Base-by-base conservation (phyloP, 73 alveolate genomes). In the Paramecium tetraurelia region DNA sequence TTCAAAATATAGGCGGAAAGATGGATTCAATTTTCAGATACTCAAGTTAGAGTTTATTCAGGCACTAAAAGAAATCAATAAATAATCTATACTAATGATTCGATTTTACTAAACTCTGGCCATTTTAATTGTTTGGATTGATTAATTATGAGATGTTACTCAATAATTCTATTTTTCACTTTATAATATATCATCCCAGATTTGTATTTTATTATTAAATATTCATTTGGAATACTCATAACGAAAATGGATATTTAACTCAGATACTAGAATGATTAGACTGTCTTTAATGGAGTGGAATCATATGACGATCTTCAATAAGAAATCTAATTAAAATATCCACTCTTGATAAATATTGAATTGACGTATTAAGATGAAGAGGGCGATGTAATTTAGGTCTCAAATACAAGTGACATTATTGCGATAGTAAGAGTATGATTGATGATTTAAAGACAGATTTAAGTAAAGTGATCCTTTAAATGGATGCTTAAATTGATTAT, bases 391-490 rank as follows among this genome's bases (percentile, higher is more conserved):
- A 80, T 80, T 80, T 10, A 80, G 21, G 90, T 80, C 7, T 40
- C 90, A 41, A 46, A 80, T 46, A 44, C 90, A 2, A 80, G 77
- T 80, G 90, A 80, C 10, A n/a, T 80, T 0, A n/a, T 44, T n/a
- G 77, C 90, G 10, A 80, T 80, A 10, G 90, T 80, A 80, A 43
- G 9, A n/a, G n/a, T 14, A 8, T 22, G n/a, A 22, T 41, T 16
- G 5, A 36, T 36, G 6, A 38, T 43, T 50, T 14, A 6, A 43
- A 80, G 90, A 48, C 75, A 21, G 90, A 80, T 63, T 7, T 63
- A 4, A n/a, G 14, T 20, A 20, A 16, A 24, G 53, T 44, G 27
- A 41, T 80, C 3, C 33, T 44, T 11, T 16, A 48, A 22, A 33
- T 80, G 43, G 90, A 80, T 4, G 75, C 75, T 2, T 20, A 21